These are phyloP conservation scores for Fraxinus sp. DNA, from an alignment of 305 asterid species.

Conservation along the genomic window DNA sequence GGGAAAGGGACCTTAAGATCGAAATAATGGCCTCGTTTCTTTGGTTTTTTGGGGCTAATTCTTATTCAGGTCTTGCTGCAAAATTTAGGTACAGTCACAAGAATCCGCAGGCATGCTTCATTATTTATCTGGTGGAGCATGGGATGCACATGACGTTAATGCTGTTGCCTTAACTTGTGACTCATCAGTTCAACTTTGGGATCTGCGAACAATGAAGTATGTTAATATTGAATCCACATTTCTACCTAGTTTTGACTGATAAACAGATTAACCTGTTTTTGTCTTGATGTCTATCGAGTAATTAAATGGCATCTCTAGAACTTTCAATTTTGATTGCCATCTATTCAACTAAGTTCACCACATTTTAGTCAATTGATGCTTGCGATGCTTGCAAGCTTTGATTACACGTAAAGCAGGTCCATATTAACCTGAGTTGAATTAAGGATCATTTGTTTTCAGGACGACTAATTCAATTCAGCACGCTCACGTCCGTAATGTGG, in stretches of 20 bases:
- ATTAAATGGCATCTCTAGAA: not conserved
- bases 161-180: slow-evolving; percentile 67
- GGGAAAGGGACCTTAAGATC: slow-evolving; percentile 20
- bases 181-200: slow-evolving; percentile 93
- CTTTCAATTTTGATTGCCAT: not conserved
- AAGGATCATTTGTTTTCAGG: slow-evolving; percentile 48
- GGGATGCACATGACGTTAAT: slow-evolving; percentile 95
- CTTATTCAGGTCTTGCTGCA: slow-evolving; percentile 56
- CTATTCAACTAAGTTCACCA: not conserved
- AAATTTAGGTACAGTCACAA: slow-evolving; percentile 85
- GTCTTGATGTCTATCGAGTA: not conserved
- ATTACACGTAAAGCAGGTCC: slow-evolving; percentile 9
- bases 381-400: slow-evolving; percentile 9
- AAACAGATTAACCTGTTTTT: not conserved
- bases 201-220: slow-evolving; percentile 90
- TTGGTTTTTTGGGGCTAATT: slow-evolving; percentile 43
- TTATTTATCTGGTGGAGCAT: slow-evolving; percentile 81
- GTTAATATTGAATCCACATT: slow-evolving; percentile 30
- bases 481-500: slow-evolving; percentile 77
- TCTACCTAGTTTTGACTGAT: slow-evolving; percentile 15
- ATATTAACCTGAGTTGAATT: slow-evolving; percentile 2
- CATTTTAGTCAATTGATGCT: not conserved
- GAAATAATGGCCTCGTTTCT: slow-evolving; percentile 23
- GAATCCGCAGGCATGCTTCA: slow-evolving; percentile 86
- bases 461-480: slow-evolving; percentile 76